Evolutionary conservation across 1,284 basidiomycete genomes (phyloP).

Genomic region (Erythrobasidium hasegawianum): DNA sequence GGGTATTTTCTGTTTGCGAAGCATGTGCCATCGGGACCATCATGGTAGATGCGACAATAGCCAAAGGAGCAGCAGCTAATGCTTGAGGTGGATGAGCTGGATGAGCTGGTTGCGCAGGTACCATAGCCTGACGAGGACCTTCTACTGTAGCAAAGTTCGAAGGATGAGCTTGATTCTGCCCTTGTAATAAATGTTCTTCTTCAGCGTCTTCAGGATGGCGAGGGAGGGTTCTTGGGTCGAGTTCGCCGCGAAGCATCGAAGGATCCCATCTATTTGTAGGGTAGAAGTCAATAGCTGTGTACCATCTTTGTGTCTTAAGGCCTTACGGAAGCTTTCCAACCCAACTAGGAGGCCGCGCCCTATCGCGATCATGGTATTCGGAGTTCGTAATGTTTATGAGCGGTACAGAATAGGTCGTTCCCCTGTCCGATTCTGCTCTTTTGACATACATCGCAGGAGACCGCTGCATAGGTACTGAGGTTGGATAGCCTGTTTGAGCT

Average conservation of each 20-base stretch:
- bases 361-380: conserved; percentile 28
- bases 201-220: conserved; percentile 2
- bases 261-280: conserved; percentile 31
- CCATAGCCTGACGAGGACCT: neutral
- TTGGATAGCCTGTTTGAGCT: neutral
- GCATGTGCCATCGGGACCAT: neutral
- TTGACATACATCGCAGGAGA: neutral
- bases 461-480: neutral
- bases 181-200: neutral
- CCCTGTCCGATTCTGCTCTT: conserved; percentile 22
- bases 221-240: conserved; percentile 25
- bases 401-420: conserved; percentile 26
- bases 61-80: neutral
- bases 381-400: conserved; percentile 21
- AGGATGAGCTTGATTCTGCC: neutral
- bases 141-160: neutral
- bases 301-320: no score
- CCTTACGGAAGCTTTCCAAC: conserved; percentile 27
- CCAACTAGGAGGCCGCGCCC: conserved; percentile 28
- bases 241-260: conserved; percentile 19
- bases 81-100: conserved; percentile 1
- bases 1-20: neutral
- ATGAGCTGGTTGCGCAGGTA: neutral
- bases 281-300: no score
- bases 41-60: neutral